phyloP scores from a whole-genome alignment of 2,329 filamentous ascomycete species.

The Xylaria sp. region DNA sequence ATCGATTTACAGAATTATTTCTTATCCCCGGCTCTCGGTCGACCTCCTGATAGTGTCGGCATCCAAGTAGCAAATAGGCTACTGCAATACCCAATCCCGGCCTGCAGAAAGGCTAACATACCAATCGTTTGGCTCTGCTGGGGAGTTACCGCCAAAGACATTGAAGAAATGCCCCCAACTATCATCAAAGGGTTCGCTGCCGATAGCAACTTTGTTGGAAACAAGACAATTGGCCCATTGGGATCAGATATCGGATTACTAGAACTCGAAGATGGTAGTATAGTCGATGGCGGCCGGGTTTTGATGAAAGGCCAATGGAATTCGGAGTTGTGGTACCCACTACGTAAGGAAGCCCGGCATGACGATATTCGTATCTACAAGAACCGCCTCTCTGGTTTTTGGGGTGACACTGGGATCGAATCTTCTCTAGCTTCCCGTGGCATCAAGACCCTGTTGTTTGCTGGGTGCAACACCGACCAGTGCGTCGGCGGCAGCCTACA shows the following conservation, averaged over 20 bases:
- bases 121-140: background rate
- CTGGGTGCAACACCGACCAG: background rate
- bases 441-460: constrained; percentile 13
- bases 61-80: background rate
- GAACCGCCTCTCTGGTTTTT: background rate
- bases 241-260: background rate
- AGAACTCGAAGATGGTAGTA: background rate
- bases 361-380: background rate
- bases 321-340: background rate
- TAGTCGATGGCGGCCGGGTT: background rate
- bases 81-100: background rate
- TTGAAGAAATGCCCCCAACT: background rate
- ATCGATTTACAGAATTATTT: constrained; percentile 20
- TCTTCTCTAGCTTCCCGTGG: background rate
- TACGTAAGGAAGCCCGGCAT: background rate
- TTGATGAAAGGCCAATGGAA: constrained; percentile 13
- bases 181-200: background rate
- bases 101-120: constrained; percentile 1
- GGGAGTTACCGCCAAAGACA: background rate
- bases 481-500: constrained; percentile 2
- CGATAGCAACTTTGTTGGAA: background rate
- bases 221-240: background rate
- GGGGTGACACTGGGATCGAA: background rate
- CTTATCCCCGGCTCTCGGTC: background rate
- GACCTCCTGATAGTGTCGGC: background rate